phyloP scores from a whole-genome alignment of 441 rosid species.

The Raphanus hybrid region DNA sequence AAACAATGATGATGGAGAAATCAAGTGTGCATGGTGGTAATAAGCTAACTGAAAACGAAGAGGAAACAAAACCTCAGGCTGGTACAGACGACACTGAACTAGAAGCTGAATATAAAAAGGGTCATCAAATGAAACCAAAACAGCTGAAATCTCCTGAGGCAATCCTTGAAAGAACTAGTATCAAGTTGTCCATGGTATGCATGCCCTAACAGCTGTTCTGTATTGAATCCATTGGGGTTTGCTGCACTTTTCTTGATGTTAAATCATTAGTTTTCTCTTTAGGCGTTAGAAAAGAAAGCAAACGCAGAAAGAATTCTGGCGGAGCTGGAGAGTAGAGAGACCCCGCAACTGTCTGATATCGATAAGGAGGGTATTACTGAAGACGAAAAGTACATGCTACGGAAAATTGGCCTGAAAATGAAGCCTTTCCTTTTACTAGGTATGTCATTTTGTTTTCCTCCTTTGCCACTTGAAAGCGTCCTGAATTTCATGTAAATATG shows the following conservation, averaged over 20 bases:
- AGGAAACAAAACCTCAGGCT: conserved; percentile 38
- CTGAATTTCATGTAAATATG: conserved; percentile 9
- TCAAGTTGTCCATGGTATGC: conserved; percentile 79
- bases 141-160: conserved; percentile 55
- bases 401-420: conserved; percentile 95
- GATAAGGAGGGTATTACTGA: conserved; percentile 86
- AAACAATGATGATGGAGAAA: conserved; percentile 45
- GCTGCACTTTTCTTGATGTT: conserved; percentile 8
- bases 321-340: conserved; percentile 59
- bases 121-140: conserved; percentile 42
- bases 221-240: conserved; percentile 31
- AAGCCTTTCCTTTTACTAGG: conserved; percentile 89
- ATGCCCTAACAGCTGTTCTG: conserved; percentile 43
- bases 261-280: conserved; percentile 37
- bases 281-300: conserved; percentile 89
- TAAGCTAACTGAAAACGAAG: conserved; percentile 35
- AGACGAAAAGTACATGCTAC: conserved; percentile 95
- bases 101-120: neutral
- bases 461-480: conserved; percentile 15
- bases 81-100: neutral
- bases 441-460: conserved; percentile 48
- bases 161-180: conserved; percentile 60
- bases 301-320: conserved; percentile 79
- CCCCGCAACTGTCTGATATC: conserved; percentile 54
- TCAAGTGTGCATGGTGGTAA: conserved; percentile 35